Percentiles rank a stretch among this genome's conserved stretches.
Conservation (phyloP, 2,329 filamentous ascomycete species). For the Geosmithia flava region DNA sequence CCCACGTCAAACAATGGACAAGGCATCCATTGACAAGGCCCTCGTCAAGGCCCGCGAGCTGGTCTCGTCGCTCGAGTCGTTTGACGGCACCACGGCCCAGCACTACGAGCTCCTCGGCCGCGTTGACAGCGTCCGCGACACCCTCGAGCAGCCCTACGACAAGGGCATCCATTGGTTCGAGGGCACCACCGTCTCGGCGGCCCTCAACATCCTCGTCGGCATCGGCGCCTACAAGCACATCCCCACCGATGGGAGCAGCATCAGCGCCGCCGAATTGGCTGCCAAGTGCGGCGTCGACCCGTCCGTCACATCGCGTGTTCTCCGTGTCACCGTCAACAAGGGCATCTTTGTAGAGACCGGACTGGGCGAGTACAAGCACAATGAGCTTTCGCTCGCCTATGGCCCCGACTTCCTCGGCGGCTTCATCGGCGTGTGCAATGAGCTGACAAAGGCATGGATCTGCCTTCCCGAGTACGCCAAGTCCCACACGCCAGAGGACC, state of each 20-base stretch:
- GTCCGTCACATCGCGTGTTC: not conserved
- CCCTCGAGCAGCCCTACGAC: not conserved
- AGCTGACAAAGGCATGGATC: not conserved
- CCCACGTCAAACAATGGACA: not conserved
- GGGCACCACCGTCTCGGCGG: not conserved
- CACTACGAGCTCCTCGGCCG: not conserved
- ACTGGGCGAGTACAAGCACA: not conserved
- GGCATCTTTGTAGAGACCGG: not conserved
- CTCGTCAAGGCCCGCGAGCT: not conserved
- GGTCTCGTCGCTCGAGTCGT: not conserved
- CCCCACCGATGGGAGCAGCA: not conserved
- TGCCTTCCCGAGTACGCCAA: not conserved
- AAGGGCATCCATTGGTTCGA: not conserved
- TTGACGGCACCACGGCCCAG: not conserved
- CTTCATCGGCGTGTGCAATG: not conserved
- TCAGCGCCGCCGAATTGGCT: not conserved
- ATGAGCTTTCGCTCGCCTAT: not conserved
- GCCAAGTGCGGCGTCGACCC: not conserved
- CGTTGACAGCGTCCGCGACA: not conserved
- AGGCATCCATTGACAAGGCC: not conserved
- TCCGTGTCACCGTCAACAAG: not conserved
- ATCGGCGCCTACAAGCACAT: not conserved
- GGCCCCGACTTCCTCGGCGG: not conserved
- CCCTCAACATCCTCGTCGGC: not conserved
- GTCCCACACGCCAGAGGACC: not conserved